A percentile compares a stretch with the other conserved stretches of the same genome.
These are phyloP conservation scores for Citrus mangshanensis DNA, from an alignment of 345 rosid genomes.

Conservation along the genomic window DNA sequence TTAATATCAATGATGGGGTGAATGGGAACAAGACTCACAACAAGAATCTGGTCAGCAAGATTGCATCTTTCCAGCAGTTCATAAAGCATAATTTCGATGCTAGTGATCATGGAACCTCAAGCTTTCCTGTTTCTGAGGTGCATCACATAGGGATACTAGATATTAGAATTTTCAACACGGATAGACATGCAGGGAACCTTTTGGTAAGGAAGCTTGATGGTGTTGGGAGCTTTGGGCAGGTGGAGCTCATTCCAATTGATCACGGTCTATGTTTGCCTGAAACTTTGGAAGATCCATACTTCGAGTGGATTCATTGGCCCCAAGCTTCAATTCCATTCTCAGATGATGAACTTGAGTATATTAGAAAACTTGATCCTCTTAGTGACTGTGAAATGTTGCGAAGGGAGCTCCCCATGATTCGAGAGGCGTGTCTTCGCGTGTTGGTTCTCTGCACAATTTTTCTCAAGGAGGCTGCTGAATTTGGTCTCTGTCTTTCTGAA, in stretches of 20 bases:
- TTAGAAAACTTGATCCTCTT: constrained; percentile 57
- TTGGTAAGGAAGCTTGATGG: constrained; percentile 78
- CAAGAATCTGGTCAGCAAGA: constrained; percentile 83
- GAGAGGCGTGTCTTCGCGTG: constrained; percentile 87
- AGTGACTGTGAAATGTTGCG: constrained; percentile 78
- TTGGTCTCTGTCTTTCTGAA: constrained; percentile 84
- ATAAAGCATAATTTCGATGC: constrained; percentile 96
- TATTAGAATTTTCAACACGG: constrained; percentile 86
- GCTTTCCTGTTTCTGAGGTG: constrained; percentile 89
- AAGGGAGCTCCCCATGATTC: constrained; percentile 84
- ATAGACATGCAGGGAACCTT: constrained; percentile 96
- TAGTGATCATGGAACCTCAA: constrained; percentile 92
- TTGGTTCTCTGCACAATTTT: constrained; percentile 79
- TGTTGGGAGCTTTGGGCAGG: constrained; percentile 69
- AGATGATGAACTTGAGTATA: constrained; percentile 89
- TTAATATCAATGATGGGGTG: constrained; percentile 82
- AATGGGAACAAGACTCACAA: constrained; percentile 56
- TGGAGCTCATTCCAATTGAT: constrained; percentile 92
- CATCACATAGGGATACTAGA: constrained; percentile 95
- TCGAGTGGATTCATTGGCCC: constrained; percentile 99
- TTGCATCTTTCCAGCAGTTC: constrained; percentile 93
- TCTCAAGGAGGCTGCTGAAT: constrained; percentile 81
- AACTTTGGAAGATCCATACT: constrained; percentile 96
- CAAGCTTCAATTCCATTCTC: constrained; percentile 98
- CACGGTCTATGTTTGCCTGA: constrained; percentile 98